Base-by-base conservation (phyloP, 2,329 filamentous ascomycete genomes). In the Incumbomyces delicatus region DNA sequence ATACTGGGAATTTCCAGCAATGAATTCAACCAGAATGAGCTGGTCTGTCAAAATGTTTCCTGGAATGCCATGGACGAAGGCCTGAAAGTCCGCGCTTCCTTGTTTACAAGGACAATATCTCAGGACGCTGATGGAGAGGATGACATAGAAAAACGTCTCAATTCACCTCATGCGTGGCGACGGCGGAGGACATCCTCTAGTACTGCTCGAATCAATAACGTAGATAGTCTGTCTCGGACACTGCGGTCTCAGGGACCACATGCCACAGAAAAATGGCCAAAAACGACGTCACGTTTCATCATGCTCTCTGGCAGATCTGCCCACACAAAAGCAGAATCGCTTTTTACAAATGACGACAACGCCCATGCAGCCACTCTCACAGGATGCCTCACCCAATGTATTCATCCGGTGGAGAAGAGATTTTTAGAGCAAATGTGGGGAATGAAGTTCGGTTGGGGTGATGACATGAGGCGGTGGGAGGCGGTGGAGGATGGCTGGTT, bases 21-120 rank as follows among this genome's bases (percentile, higher is more conserved):
- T 0, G 58, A 58, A 20, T 60, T 71, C 38, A 63, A 69, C 46
- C 65, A 70, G 8, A 60, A 63, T 41, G 52, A 51, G 18, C 56
- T 70, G 6, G 47, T 53, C 38, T 41, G 50, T 18, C 39, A 50
- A 16, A 53, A 69, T 39, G 20, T 16, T 36, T 17, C 37, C 8
- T 38, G 45, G 45, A 22, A 38, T 12, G 38, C 33, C 11, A 41
- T 45, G 42, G 42, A 45, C 22, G 42, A 45, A 29, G 42, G 42
- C 30, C 34, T 45, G 12, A 36, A 20, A 41, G 20, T 7, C 34
- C 44, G 22, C 27, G 13, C 48, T 52, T 22, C 10, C 32, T 27
- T 8, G 8, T 41, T 57, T 51, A 50, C 49, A 52, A 43, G 31
- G 31, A 37, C 7, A 20, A 35, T 16, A 18, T 16, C 16, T 17